Evolutionary conservation across 192 early-diverging fungal genomes (phyloP), one percentile per base, ranked within the genome.

Genomic region (Fimicolochytrium jonesii): DNA sequence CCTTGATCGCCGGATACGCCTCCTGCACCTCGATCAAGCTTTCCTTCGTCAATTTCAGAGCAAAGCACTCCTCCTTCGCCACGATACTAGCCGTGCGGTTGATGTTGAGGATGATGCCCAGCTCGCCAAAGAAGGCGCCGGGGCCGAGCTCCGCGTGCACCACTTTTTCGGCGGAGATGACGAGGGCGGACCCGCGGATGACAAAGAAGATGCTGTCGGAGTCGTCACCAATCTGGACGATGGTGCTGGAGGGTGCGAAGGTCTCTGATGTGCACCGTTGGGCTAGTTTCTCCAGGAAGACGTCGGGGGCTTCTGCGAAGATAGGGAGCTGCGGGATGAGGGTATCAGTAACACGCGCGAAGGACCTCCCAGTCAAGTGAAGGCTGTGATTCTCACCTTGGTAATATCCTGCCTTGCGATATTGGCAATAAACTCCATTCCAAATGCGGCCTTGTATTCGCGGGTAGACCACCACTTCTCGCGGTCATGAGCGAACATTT

Each of bases 111-210:
- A 80, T 43, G 41, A 82, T 44, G 10, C 78, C 81, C 29, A 80
- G 68, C 58, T 83, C 81, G 4, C 81, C 81, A 64, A 83, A 82
- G 51, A 81, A 78, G 10, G 67, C 30, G 26, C 73, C 78, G 11
- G 44, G 48, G 3, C 35, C 20, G 23, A 80, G 64, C 58, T 80
- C 78, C n/a, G 78, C 78, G 62, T 80, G 78, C 3, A 80, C 65
- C 10, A 33, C 36, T 6, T 64, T 64, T 6, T 57, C 51, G 23
- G 32, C 36, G n/a, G 65, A 68, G 9, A 80, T 36, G 4, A 80
- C 78, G 39, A 75, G 56, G 3, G 79, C 74, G 20, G 61, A 18
- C 9, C 78, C 78, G 28, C 56, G 54, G 25, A 79, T 46, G 30
- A 79, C 74, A 59, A 75, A 80, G 54, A 71, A 80, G 29, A 80